Conservation (phyloP, 2,329 filamentous ascomycete genomes). For the Albifimbria verrucaria region DNA sequence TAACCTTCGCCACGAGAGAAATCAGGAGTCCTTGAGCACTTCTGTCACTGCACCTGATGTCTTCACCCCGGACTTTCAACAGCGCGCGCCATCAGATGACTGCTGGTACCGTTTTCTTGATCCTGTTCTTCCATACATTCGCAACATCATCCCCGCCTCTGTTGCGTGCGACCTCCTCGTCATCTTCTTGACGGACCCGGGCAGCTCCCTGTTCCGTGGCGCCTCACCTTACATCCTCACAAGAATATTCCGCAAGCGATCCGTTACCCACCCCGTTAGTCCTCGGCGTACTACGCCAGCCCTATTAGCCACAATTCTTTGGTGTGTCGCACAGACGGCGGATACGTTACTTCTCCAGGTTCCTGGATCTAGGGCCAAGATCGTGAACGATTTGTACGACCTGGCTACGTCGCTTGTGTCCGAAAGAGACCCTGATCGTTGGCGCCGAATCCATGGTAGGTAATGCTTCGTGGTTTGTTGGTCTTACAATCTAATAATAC, state of each 20-base stretch:
- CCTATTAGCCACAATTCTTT: slow-evolving; percentile 44
- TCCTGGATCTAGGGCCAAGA: slow-evolving; percentile 35
- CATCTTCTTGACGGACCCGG: slow-evolving; percentile 43
- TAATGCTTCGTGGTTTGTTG: background rate
- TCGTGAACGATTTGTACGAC: slow-evolving; percentile 34
- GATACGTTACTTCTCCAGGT: slow-evolving; percentile 39
- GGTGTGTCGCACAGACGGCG: slow-evolving; percentile 44
- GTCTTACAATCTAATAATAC: background rate
- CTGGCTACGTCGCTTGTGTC: slow-evolving; percentile 30
- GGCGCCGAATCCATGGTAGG: slow-evolving; percentile 31
- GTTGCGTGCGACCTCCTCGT: slow-evolving; percentile 46
- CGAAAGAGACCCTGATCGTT: slow-evolving; percentile 32
- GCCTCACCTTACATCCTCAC: slow-evolving; percentile 46
- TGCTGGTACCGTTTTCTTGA: slow-evolving; percentile 38
- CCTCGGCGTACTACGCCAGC: slow-evolving; percentile 41
- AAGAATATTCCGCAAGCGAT: slow-evolving; percentile 41
- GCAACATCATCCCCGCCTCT: slow-evolving; percentile 33
- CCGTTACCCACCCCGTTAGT: slow-evolving; percentile 35
- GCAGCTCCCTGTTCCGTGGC: slow-evolving; percentile 38
- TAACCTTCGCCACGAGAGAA: slow-evolving; percentile 1
- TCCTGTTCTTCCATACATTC: slow-evolving; percentile 34
- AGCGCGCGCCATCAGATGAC: slow-evolving; percentile 23
- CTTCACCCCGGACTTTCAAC: slow-evolving; percentile 17
- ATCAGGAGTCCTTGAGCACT: slow-evolving; percentile 14
- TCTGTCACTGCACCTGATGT: slow-evolving; percentile 12